Evolutionary conservation across 1,284 basidiomycete species (phyloP).

Genomic region (Apiotrichum akiyoshidainum): DNA sequence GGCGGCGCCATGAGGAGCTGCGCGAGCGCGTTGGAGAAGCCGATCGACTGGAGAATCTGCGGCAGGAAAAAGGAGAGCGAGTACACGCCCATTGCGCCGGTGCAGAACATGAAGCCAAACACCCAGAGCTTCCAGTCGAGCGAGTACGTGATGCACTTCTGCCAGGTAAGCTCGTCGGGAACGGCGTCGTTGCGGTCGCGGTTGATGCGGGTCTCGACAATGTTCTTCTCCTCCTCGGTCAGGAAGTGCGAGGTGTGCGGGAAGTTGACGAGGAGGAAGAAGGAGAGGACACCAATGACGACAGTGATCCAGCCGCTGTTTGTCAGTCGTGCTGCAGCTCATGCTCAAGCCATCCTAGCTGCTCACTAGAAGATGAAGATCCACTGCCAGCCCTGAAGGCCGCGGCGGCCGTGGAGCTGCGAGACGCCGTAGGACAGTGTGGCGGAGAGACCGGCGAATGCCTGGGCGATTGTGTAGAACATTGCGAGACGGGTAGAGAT

Average conservation of each 20-base stretch:
- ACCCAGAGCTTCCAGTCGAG: conserved; percentile 52
- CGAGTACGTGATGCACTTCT: conserved; percentile 44
- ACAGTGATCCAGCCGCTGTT: conserved; percentile 33
- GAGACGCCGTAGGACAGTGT: conserved; percentile 41
- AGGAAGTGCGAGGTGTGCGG: conserved; percentile 54
- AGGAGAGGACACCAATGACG: conserved; percentile 35
- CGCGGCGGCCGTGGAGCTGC: conserved; percentile 31
- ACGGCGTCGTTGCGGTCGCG: conserved; percentile 52
- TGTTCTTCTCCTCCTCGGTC: conserved; percentile 42
- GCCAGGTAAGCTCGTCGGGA: conserved; percentile 47
- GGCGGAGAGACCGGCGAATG: conserved; percentile 37
- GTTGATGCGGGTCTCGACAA: conserved; percentile 50
- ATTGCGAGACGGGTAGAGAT: conserved; percentile 37
- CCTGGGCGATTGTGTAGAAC: conserved; percentile 48
- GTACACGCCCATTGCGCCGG: conserved; percentile 21
- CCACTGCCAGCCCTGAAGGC: conserved; percentile 42
- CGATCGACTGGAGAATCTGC: conserved; percentile 46
- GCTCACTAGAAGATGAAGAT: conserved; percentile 24
- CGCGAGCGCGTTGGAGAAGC: conserved; percentile 38
- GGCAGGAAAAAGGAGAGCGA: conserved; percentile 49
- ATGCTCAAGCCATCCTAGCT: too few relatives aligned
- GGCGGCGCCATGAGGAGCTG: conserved; percentile 50
- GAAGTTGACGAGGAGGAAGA: conserved; percentile 49
- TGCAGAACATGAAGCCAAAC: conserved; percentile 49
- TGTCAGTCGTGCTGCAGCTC: too few relatives aligned